Evolutionary conservation across 495 filamentous ascomycete species (phyloP).

Genomic region (Aspergillus carlsbadensis): DNA sequence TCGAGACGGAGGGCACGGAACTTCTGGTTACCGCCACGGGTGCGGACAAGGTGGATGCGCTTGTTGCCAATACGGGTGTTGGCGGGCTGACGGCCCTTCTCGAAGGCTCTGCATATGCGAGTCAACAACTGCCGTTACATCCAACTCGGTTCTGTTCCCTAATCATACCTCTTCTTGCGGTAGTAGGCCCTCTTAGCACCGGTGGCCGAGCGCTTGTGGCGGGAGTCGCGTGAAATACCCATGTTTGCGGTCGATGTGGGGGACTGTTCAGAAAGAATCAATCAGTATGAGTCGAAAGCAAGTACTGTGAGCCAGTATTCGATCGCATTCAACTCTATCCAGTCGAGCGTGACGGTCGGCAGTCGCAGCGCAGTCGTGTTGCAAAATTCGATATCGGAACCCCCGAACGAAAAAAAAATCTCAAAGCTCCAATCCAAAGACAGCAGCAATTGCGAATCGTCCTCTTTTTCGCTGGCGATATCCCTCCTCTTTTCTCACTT

Average conservation of each 20-base stretch:
- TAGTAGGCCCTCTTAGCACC: slow-evolving; percentile 96
- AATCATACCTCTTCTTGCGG: slow-evolving; percentile 77
- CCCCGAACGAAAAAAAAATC: not conserved
- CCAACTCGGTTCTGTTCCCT: slow-evolving; percentile 2
- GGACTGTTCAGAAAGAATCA: slow-evolving; percentile 44
- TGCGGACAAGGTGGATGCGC: slow-evolving; percentile 98
- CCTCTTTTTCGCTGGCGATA: not conserved
- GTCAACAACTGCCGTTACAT: slow-evolving; percentile 7
- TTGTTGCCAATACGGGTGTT: slow-evolving; percentile 98
- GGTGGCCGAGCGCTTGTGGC: slow-evolving; percentile 97
- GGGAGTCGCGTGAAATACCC: slow-evolving; percentile 99
- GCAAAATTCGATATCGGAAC: not conserved
- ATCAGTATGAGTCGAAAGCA: slow-evolving; percentile 18
- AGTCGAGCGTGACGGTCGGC: not conserved
- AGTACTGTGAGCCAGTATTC: slow-evolving; percentile 3
- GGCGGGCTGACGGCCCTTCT: slow-evolving; percentile 97
- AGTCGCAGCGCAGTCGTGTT: not conserved
- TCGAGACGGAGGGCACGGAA: slow-evolving; percentile 99
- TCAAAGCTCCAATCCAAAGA: not conserved
- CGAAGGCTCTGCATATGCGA: slow-evolving; percentile 76
- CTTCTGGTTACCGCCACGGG: slow-evolving; percentile 98
- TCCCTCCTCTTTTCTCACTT: not conserved
- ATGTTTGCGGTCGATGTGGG: slow-evolving; percentile 69
- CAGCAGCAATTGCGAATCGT: not conserved
- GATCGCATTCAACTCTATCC: slow-evolving; percentile 1